phyloP scores from a whole-genome alignment of 805 yeast species.

The Yamadazyma insecticola region DNA sequence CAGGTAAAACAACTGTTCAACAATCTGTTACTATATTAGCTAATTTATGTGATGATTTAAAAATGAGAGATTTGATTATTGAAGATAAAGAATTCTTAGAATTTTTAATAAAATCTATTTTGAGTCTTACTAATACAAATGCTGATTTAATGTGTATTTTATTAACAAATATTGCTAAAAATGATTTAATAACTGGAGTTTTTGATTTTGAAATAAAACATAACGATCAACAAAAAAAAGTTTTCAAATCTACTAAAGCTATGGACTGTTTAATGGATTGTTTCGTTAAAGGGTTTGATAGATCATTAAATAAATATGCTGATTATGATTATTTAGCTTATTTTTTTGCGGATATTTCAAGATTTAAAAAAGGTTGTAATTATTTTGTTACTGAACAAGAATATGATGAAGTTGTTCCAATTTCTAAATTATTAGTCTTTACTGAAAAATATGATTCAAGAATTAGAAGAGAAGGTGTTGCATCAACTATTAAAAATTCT shows the following conservation, averaged over 20 bases:
- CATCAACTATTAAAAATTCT: conserved; percentile 86
- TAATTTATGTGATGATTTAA: conserved; percentile 70
- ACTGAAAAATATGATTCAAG: conserved; percentile 76
- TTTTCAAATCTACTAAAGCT: conserved; percentile 53
- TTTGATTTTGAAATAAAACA: conserved; percentile 35
- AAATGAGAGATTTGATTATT: conserved; percentile 60
- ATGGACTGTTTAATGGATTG: conserved; percentile 84
- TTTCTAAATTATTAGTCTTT: conserved; percentile 76
- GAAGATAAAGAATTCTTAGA: conserved; percentile 55
- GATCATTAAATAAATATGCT: conserved; percentile 66
- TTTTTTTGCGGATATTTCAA: conserved; percentile 85
- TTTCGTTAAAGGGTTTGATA: conserved; percentile 78
- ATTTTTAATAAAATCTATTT: conserved; percentile 45
- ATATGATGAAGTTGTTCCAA: conserved; percentile 73
- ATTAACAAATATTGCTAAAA: conserved; percentile 80
- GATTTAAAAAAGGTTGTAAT: conserved; percentile 67
- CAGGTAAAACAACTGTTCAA: conserved; percentile 52
- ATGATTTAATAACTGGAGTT: conserved; percentile 54
- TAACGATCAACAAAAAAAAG: conserved; percentile 26
- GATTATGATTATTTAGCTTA: conserved; percentile 79
- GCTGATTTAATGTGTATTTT: conserved; percentile 83
- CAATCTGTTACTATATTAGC: conserved; percentile 77
- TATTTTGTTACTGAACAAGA: conserved; percentile 70
- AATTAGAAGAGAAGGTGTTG: conserved; percentile 86
- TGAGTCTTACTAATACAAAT: conserved; percentile 54